phyloP scores from a whole-genome alignment of 352 stramenopile species.

The Phytophthora uliginosa region DNA sequence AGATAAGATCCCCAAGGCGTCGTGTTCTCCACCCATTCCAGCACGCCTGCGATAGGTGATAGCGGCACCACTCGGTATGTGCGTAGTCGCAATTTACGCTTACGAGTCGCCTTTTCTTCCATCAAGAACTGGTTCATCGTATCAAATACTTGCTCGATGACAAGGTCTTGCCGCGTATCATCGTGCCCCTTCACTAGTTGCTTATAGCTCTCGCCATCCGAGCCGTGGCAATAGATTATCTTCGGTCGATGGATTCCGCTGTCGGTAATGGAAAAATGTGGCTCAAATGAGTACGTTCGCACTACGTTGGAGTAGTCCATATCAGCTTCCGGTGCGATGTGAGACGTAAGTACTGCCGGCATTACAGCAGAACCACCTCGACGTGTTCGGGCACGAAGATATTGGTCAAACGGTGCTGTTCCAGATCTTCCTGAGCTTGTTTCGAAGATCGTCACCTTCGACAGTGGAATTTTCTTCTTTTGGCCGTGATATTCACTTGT shows the following conservation, averaged over 20 bases:
- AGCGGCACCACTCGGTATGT: conserved; percentile 98
- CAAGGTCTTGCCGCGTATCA: conserved; percentile 89
- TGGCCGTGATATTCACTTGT: conserved; percentile 78
- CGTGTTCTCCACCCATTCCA: conserved; percentile 99
- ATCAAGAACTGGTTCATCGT: conserved; percentile 91
- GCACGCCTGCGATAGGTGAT: conserved; percentile 94
- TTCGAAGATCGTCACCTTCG: conserved; percentile 62
- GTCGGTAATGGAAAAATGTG: conserved; percentile 94
- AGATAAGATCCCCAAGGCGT: conserved; percentile 96
- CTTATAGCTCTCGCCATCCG: conserved; percentile 93
- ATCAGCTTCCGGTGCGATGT: conserved; percentile 70
- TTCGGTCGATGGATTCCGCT: conserved; percentile 97
- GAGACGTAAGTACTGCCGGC: conserved; percentile 84
- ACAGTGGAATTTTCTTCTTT: conserved; percentile 81
- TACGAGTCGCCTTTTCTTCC: conserved; percentile 66
- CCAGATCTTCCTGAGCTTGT: conserved; percentile 33
- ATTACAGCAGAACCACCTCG: conserved; percentile 60
- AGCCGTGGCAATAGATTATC: conserved; percentile 97
- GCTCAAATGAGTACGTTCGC: conserved; percentile 92
- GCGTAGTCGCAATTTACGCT: conserved; percentile 89
- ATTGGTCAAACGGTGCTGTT: conserved; percentile 72
- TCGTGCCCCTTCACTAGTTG: conserved; percentile 97
- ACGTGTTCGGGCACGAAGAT: conserved; percentile 65
- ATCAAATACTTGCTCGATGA: conserved; percentile 93
- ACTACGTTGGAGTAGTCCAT: conserved; percentile 88